These are phyloP conservation scores for Metschnikowia baotianmanensis DNA, from an alignment of 805 yeast genomes.

Conservation along the genomic window DNA sequence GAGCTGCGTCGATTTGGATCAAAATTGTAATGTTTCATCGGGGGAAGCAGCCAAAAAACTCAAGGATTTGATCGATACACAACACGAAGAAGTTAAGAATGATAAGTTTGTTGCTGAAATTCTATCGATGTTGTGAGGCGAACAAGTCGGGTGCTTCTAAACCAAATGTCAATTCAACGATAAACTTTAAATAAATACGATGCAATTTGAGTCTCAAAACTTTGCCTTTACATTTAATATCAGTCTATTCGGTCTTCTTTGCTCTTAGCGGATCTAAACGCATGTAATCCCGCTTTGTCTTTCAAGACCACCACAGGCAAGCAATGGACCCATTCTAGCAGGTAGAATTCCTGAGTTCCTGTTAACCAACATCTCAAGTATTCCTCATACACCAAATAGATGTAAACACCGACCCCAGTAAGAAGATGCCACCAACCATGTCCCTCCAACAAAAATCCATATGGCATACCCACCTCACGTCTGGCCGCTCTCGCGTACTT, in stretches of 20 bases:
- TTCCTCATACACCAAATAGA: slow-evolving; percentile 76
- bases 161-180: too few species aligned
- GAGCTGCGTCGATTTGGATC: slow-evolving; percentile 33
- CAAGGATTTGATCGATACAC: slow-evolving; percentile 32
- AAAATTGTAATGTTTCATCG: slow-evolving; percentile 26
- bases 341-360: slow-evolving; percentile 54
- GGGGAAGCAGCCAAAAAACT: slow-evolving; percentile 42
- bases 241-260: slow-evolving; percentile 8
- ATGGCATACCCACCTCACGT: slow-evolving; percentile 72
- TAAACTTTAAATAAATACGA: slow-evolving; percentile 1
- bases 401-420: slow-evolving; percentile 86
- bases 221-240: too few species aligned
- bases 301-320: slow-evolving; percentile 26
- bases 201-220: not conserved
- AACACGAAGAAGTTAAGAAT: slow-evolving; percentile 16
- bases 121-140: slow-evolving; percentile 31
- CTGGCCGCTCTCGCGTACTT: slow-evolving; percentile 53
- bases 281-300: slow-evolving; percentile 16
- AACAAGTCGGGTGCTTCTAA: not conserved
- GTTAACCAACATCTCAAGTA: slow-evolving; percentile 65
- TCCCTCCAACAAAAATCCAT: slow-evolving; percentile 82
- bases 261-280: slow-evolving; percentile 3
- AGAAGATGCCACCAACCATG: slow-evolving; percentile 98
- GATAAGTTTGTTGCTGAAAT: slow-evolving; percentile 50
- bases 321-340: slow-evolving; percentile 51